A percentile compares a stretch with the other conserved stretches of the same genome.
These are phyloP conservation scores for Phytophthora pinifolia DNA, from an alignment of 352 stramenopile genomes.

Conservation along the genomic window DNA sequence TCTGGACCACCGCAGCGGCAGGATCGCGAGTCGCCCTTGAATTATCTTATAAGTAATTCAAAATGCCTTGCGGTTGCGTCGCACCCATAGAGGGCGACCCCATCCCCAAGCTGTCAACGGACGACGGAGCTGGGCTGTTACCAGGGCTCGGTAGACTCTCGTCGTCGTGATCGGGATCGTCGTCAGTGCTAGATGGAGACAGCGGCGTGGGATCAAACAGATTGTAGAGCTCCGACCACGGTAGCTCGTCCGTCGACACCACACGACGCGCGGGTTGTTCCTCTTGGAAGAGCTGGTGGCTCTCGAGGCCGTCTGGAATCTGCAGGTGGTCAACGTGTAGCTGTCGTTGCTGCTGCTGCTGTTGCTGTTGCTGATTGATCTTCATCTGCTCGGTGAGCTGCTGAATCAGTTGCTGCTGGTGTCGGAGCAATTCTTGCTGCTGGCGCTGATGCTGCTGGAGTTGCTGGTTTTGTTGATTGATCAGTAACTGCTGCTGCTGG, in stretches of 20 bases:
- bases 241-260: slow-evolving; percentile 70
- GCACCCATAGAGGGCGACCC: slow-evolving; percentile 19
- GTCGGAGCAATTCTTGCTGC: slow-evolving; percentile 30
- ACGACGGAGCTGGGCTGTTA: slow-evolving; percentile 25
- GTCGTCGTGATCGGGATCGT: slow-evolving; percentile 61
- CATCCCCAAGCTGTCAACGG: slow-evolving; percentile 14
- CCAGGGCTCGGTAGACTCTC: slow-evolving; percentile 44
- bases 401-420: slow-evolving; percentile 34
- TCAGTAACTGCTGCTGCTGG: slow-evolving; percentile 27
- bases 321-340: slow-evolving; percentile 21
- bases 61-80: slow-evolving; percentile 32
- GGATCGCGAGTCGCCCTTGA: slow-evolving; percentile 12
- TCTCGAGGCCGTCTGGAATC: slow-evolving; percentile 46
- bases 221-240: slow-evolving; percentile 84
- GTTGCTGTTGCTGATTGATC: slow-evolving; percentile 38
- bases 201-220: slow-evolving; percentile 61
- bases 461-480: slow-evolving; percentile 37
- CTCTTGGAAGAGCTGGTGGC: slow-evolving; percentile 69
- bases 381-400: slow-evolving; percentile 40
- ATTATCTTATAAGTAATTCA: slow-evolving; percentile 71
- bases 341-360: slow-evolving; percentile 21
- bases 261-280: slow-evolving; percentile 53
- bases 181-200: slow-evolving; percentile 41
- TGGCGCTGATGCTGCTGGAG: slow-evolving; percentile 39
- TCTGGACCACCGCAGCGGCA: slow-evolving; percentile 8